A percentile compares a stretch with the other conserved stretches of the same genome.
Conservation (phyloP, 805 yeast species). For the Saccharomycopsis amapae region DNA sequence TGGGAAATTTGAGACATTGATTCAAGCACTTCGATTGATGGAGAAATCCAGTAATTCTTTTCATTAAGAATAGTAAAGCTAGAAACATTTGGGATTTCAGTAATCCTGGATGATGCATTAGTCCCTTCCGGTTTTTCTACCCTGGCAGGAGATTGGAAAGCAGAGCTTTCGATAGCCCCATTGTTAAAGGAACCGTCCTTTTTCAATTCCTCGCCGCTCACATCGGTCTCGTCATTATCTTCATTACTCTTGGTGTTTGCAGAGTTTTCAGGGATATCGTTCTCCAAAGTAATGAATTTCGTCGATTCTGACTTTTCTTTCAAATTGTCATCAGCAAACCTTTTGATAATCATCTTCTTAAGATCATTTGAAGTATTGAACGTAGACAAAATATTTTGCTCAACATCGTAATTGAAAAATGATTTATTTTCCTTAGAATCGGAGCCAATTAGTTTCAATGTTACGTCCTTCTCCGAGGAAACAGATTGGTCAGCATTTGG, state of each 20-base stretch:
- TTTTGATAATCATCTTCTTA: constrained; percentile 17
- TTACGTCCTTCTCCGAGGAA: constrained; percentile 11
- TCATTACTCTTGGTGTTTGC: no score
- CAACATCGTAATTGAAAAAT: constrained; percentile 22
- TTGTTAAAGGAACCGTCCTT: no score
- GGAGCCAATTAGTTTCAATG: constrained; percentile 21
- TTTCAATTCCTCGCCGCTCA: no score
- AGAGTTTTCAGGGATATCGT: neutral
- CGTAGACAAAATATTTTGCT: constrained; percentile 24
- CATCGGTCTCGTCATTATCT: no score
- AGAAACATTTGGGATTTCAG: neutral
- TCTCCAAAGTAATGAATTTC: neutral
- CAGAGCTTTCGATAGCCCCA: neutral
- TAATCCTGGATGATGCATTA: neutral
- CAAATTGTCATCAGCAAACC: constrained; percentile 1
- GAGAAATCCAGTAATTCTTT: constrained; percentile 84
- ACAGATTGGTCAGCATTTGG: constrained; percentile 27
- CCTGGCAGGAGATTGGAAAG: neutral
- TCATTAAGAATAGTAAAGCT: constrained; percentile 34
- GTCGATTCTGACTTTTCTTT: neutral
- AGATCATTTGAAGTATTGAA: constrained; percentile 13
- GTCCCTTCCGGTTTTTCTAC: neutral
- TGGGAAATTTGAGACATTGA: constrained; percentile 55
- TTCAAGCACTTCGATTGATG: constrained; percentile 58
- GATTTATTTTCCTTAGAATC: constrained; percentile 21